Evolutionary conservation across 257 asterid genomes (phyloP).

Genomic region (Cordia subcordata): DNA sequence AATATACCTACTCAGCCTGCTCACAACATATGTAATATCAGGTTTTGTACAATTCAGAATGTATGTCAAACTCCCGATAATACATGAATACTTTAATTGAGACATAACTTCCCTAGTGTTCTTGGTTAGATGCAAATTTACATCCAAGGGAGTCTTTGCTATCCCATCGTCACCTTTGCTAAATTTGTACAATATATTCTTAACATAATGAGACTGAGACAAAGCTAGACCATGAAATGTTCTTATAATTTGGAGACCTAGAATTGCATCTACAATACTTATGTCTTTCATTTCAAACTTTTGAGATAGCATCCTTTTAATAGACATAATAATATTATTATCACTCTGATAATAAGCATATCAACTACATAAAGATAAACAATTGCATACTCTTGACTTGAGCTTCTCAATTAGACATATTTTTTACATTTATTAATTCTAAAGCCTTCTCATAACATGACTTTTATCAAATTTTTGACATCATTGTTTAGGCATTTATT

Average conservation of each 20-base stretch:
- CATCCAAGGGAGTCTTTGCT: neutral
- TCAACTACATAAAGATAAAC: neutral
- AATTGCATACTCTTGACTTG: neutral
- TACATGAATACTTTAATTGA: no score
- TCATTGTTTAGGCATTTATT: neutral
- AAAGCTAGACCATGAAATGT: neutral
- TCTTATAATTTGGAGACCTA: no score
- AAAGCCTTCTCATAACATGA: neutral
- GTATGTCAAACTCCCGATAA: no score
- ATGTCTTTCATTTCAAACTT: no score
- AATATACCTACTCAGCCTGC: no score
- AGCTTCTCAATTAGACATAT: neutral
- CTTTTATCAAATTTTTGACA: neutral
- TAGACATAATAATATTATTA: no score
- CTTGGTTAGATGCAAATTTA: neutral
- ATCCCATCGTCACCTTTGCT: neutral
- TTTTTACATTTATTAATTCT: neutral
- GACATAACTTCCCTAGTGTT: no score
- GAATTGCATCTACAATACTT: no score
- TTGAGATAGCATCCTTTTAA: no score
- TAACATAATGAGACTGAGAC: neutral
- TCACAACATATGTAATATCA: no score
- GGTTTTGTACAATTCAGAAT: no score
- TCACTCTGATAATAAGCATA: neutral
- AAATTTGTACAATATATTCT: neutral